Conservation (phyloP, 2,329 filamentous ascomycete species). For the Trichoderma afroharzianum region DNA sequence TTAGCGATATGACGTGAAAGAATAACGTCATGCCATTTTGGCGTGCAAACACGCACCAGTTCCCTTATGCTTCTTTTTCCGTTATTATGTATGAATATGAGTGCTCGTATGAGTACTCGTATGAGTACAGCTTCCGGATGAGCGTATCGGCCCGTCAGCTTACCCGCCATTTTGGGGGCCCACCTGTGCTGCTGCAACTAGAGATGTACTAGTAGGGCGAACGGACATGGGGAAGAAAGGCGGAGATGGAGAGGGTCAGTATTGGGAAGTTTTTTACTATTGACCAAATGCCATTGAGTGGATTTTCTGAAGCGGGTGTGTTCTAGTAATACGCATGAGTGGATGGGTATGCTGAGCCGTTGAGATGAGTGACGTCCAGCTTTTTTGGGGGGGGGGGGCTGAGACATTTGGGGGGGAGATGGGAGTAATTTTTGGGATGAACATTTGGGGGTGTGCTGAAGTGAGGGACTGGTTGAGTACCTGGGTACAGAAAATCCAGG, state of each 20-base stretch:
- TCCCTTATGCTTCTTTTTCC: neutral
- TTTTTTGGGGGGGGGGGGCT: neutral
- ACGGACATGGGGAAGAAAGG: neutral
- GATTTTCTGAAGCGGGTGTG: neutral
- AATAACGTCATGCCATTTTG: neutral
- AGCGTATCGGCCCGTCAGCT: slow-evolving; percentile 9
- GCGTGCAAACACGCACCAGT: neutral
- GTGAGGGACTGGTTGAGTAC: too few relatives aligned
- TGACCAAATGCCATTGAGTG: neutral
- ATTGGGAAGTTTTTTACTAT: neutral
- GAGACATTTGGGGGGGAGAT: neutral
- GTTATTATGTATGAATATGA: neutral
- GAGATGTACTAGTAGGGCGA: neutral
- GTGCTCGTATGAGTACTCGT: too few relatives aligned
- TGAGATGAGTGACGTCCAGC: neutral
- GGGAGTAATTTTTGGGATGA: too few relatives aligned
- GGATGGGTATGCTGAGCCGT: neutral
- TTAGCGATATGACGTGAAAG: neutral
- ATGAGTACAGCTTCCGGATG: neutral
- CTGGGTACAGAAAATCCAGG: neutral
- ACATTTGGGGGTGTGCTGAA: too few relatives aligned
- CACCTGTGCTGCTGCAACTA: neutral
- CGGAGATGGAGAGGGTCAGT: neutral
- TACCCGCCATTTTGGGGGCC: neutral
- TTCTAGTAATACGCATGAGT: neutral